Base-by-base conservation (phyloP, 805 yeast genomes). In the Ogataea paraovalis region DNA sequence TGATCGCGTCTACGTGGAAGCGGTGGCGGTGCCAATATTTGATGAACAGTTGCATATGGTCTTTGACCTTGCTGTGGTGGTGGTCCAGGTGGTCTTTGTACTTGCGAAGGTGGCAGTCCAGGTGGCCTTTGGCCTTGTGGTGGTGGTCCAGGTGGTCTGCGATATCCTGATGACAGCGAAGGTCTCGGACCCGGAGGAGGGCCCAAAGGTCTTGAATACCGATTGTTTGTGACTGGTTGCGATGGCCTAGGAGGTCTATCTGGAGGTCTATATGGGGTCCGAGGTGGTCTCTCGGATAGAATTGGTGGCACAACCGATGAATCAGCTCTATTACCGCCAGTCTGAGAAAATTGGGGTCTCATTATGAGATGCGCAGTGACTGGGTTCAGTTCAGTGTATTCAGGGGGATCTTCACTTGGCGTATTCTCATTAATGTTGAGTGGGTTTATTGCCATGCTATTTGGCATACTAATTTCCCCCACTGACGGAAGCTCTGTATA, bases 351-450 rank as follows among this genome's bases (percentile, higher is more conserved):
- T n/a, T 57, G 64, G 3, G 65, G 63, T 16, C 62, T 47, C 33
- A 48, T 39, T 2, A 58, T 52, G 18, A 52, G 28, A 1, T 45
- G 50, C 1, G 57, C 58, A 8, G 51, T 44, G 1, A 55, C 59
- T 2, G 67, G 56, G 9, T 66, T 62, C 21, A 64, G 52, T 41
- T 63, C 69, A 1, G 69, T 56, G 47, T 71, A 71, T 6, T 61
- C 63, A 1, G 75, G 75, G 2, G 74, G 74, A 4, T 64, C 66
- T 37, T 61, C 68, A 20, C 47, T 51, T 0, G 64, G 64, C 7
- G 51, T 46, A 14, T 36, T 43, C 18, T 61, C 66, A 39, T 60
- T 59, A 12, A 61, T 49, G 3, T 43, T 41, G n/a, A 57, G 45
- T 1, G 61, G 62, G 37, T 60, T 59, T 30, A 63, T 61, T 1